A percentile compares a stretch with the other conserved stretches of the same genome.
These are phyloP conservation scores for Naegleria lovaniensis DNA, from an alignment of 208 protist genomes.

Conservation along the genomic window DNA sequence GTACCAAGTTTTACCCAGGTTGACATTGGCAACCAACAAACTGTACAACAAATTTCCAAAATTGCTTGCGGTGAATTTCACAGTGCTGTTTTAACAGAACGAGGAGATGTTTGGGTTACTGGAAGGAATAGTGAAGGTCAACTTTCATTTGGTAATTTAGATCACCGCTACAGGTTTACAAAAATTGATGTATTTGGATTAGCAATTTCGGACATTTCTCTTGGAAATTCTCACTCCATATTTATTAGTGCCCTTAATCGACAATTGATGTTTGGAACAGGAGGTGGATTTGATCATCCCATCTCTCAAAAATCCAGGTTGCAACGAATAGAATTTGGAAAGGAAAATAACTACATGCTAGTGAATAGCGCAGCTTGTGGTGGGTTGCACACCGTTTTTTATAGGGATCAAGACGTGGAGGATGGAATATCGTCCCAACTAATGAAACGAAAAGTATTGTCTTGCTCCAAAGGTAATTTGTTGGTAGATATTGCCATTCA, in stretches of 20 bases:
- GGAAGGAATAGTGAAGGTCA: background rate
- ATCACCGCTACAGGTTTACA: background rate
- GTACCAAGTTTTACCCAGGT: background rate
- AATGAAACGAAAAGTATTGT: no score
- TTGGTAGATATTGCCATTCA: no score
- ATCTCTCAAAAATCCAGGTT: background rate
- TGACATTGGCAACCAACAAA: background rate
- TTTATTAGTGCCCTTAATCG: background rate
- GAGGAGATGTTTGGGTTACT: background rate
- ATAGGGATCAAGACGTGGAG: background rate
- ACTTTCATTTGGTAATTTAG: background rate
- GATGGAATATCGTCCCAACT: background rate
- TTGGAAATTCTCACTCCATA: background rate
- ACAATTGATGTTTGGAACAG: background rate
- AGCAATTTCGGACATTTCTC: background rate
- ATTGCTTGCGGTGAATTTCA: background rate
- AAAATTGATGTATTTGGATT: background rate
- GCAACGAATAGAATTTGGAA: background rate
- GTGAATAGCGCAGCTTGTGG: background rate
- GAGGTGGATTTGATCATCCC: background rate
- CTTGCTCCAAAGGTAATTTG: no score
- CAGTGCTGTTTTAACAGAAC: background rate
- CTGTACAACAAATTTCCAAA: background rate
- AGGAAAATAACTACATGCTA: background rate
- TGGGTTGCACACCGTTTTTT: background rate